Conservation (phyloP, 2,329 filamentous ascomycete species). For the Tolypocladium guangdongense region DNA sequence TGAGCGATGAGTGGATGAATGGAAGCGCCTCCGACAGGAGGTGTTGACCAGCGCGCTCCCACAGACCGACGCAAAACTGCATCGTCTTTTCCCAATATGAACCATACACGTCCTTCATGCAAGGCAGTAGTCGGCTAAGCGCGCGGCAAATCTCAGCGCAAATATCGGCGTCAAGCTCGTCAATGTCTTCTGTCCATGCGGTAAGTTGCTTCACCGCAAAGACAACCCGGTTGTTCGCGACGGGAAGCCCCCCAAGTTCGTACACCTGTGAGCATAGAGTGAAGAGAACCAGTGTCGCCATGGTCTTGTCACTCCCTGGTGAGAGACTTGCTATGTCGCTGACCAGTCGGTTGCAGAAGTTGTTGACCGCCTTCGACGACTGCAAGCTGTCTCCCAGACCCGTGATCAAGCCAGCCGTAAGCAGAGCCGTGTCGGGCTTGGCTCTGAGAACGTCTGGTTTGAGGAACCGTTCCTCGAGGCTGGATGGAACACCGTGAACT, state of each 20-base stretch:
- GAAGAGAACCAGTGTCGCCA: slow-evolving; percentile 40
- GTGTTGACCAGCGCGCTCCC: slow-evolving; percentile 36
- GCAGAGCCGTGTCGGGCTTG: slow-evolving; percentile 33
- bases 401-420: slow-evolving; percentile 36
- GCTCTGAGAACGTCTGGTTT: slow-evolving; percentile 36
- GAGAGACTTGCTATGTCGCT: slow-evolving; percentile 47
- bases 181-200: slow-evolving; percentile 51
- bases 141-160: slow-evolving; percentile 42
- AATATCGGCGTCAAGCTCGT: slow-evolving; percentile 32
- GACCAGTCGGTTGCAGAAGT: slow-evolving; percentile 47
- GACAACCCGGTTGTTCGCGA: slow-evolving; percentile 59
- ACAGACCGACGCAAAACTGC: slow-evolving; percentile 45
- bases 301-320: slow-evolving; percentile 30
- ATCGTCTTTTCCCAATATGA: slow-evolving; percentile 69
- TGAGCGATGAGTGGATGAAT: slow-evolving; percentile 60
- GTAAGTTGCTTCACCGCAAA: slow-evolving; percentile 75
- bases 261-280: slow-evolving; percentile 43
- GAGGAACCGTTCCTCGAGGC: slow-evolving; percentile 36
- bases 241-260: slow-evolving; percentile 38
- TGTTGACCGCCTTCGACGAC: slow-evolving; percentile 36
- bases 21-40: slow-evolving; percentile 41
- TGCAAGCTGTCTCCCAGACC: slow-evolving; percentile 41
- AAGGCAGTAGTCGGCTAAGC: slow-evolving; percentile 54
- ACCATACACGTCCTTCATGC: slow-evolving; percentile 74
- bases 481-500: slow-evolving; percentile 31